A percentile compares a stretch with the other conserved stretches of the same genome.
These are phyloP conservation scores for Saccharomycopsis sp. DNA, from an alignment of 805 yeast species.

Conservation along the genomic window DNA sequence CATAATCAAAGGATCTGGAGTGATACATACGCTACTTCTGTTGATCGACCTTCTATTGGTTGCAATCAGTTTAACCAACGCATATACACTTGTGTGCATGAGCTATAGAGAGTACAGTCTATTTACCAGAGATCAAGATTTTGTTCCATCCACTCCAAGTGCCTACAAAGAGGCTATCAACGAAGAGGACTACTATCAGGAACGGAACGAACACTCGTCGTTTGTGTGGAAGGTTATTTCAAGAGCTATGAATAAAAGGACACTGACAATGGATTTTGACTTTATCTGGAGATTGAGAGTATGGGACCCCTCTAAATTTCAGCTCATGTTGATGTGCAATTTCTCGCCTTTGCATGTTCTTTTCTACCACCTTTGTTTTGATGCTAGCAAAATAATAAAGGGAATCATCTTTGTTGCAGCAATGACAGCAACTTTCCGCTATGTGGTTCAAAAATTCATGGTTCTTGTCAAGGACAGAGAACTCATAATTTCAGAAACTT, in stretches of 20 bases:
- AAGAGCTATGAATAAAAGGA: neutral
- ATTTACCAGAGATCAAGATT: conserved; percentile 4
- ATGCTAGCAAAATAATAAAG: conserved; percentile 27
- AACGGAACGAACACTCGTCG: neutral
- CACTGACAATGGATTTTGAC: neutral
- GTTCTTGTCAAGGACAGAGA: conserved; percentile 50
- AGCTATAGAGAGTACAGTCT: conserved; percentile 8
- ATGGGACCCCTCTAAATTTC: conserved; percentile 64
- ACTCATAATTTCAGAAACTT: conserved; percentile 50
- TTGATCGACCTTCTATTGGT: neutral
- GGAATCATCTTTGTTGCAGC: conserved; percentile 32
- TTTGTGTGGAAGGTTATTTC: neutral
- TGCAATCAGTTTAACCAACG: conserved; percentile 1
- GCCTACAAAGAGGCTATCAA: conserved; percentile 7
- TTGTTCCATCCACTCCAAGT: conserved; percentile 7
- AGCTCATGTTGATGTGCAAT: conserved; percentile 41
- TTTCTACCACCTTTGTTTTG: conserved; percentile 32
- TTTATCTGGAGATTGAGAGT: conserved; percentile 45
- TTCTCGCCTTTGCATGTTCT: conserved; percentile 54
- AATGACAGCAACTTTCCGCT: conserved; percentile 30
- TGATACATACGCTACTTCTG: neutral
- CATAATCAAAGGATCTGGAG: neutral
- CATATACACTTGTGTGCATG: neutral
- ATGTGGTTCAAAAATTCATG: conserved; percentile 38
- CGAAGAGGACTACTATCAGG: neutral